Base-by-base conservation (phyloP, 805 yeast genomes). In the Yarrowia osloensis region DNA sequence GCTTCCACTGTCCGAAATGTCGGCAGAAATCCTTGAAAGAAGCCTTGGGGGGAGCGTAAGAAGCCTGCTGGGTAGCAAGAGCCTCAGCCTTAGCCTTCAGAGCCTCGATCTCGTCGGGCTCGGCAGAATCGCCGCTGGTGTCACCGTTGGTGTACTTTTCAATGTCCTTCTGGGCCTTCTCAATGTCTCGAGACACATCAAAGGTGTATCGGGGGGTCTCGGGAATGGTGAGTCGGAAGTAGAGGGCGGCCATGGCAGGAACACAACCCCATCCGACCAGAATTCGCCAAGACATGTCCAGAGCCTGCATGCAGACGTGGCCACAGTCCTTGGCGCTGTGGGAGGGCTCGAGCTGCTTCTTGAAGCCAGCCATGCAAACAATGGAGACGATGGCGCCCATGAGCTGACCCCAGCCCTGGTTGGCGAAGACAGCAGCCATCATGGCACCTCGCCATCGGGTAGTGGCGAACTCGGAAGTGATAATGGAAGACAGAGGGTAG, bases 381-480 rank as follows among this genome's bases (percentile, higher is more conserved):
- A 91, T 80, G 68, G 96, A 91, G 72, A 91, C 90, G 71, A 91
- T 81, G 85, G 97, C 97, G 69, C 91, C 96, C 19, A 87, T 75
- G 69, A 92, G 84, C 82, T 93, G 97, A 78, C 98, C 98, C 87
- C 95, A 86, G 80, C 97, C 98, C 81, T 92, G 98, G 82, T 91
- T 92, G 67, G 97, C 94, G 79, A 92, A 92, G 67, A 91, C 97
- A 28, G 97, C 96, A 76, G 90, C 92, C 97, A 91, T 91, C 73
- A 91, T 90, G 71, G 97, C 97, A 84, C 97, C 97, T 87, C 97
- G 89, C 96, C 97, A 91, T 79, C 89, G 91, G 71, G 97, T 91
- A 68, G 97, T 90, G 28, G 97, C 85, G 74, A 91, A 91, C 82
- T 91, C 97, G 68, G 97, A 88, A 12, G 96, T 88, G 71, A 91